phyloP scores from a whole-genome alignment of 805 yeast species.

The Candida rishiriensis region DNA sequence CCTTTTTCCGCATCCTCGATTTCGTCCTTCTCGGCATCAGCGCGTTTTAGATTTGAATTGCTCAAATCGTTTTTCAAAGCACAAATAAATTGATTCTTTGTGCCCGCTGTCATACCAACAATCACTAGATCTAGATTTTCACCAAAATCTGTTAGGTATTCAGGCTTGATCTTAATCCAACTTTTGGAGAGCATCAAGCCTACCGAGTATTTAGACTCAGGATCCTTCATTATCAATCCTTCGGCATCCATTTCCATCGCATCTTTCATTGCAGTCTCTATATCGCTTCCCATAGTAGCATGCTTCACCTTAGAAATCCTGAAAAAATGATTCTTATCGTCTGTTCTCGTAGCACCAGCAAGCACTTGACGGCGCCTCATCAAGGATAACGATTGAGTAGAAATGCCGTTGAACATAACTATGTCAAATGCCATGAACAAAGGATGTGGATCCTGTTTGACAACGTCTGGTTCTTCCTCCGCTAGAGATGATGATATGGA shows the following conservation, averaged over 20 bases:
- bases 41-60: neutral
- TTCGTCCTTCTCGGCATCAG: neutral
- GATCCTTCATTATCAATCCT: constrained; percentile 75
- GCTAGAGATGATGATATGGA: neutral
- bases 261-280: constrained; percentile 48
- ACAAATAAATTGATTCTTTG: constrained; percentile 68
- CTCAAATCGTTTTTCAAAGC: constrained; percentile 47
- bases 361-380: constrained; percentile 52
- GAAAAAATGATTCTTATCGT: constrained; percentile 37
- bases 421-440: constrained; percentile 68
- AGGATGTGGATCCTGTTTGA: constrained; percentile 36
- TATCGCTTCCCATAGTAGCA: constrained; percentile 45
- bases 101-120: constrained; percentile 73
- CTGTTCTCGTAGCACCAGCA: constrained; percentile 35
- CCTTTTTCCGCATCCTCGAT: constrained; percentile 8
- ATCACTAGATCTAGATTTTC: constrained; percentile 78
- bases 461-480: constrained; percentile 15
- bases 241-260: constrained; percentile 67
- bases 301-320: constrained; percentile 41
- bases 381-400: constrained; percentile 53
- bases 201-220: constrained; percentile 51
- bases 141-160: constrained; percentile 79
- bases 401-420: constrained; percentile 60
- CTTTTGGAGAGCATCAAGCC: constrained; percentile 50
- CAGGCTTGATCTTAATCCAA: constrained; percentile 94